Percentiles rank a stretch among this genome's conserved stretches.
These are phyloP conservation scores for Coniferiporia sulphurascens DNA, from an alignment of 1,284 basidiomycete species.

Conservation along the genomic window DNA sequence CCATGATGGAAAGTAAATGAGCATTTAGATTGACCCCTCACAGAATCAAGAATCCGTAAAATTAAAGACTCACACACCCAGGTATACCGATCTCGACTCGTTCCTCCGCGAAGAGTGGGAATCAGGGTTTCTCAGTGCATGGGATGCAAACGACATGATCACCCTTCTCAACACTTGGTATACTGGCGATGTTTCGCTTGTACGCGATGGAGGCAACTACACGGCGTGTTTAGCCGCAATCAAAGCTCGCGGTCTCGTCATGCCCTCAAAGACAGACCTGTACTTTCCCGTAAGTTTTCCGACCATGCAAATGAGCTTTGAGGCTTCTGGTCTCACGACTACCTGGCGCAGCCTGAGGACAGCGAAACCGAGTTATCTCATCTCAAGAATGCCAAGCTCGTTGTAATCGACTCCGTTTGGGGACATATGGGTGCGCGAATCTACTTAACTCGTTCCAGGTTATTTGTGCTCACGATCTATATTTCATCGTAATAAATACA, in stretches of 20 bases:
- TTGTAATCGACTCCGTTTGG: slow-evolving; percentile 52
- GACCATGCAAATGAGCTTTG: neutral
- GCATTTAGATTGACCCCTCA: neutral
- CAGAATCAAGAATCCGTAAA: neutral
- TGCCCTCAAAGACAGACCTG: slow-evolving; percentile 56
- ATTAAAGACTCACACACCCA: slow-evolving; percentile 18
- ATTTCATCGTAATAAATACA: too few species aligned
- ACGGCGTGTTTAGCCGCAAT: slow-evolving; percentile 37
- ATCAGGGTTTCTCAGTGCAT: slow-evolving; percentile 36
- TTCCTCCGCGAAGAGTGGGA: slow-evolving; percentile 55
- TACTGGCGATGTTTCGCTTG: slow-evolving; percentile 44
- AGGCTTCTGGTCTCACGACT: neutral
- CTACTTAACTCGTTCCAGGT: too few species aligned
- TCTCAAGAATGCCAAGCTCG: slow-evolving; percentile 39
- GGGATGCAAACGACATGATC: slow-evolving; percentile 57
- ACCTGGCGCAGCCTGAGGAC: slow-evolving; percentile 46
- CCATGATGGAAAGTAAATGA: slow-evolving; percentile 35
- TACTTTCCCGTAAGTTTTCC: slow-evolving; percentile 45
- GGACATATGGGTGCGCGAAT: slow-evolving; percentile 44
- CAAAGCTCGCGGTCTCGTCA: slow-evolving; percentile 48
- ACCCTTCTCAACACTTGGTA: slow-evolving; percentile 53
- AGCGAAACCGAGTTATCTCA: slow-evolving; percentile 44
- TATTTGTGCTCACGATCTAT: too few species aligned
- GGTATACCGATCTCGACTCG: slow-evolving; percentile 42
- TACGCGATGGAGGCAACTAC: slow-evolving; percentile 41